Evolutionary conservation across 192 early-diverging fungal genomes (phyloP), one percentile per base, ranked within the genome.

Genomic region (Mortierella claussenii): DNA sequence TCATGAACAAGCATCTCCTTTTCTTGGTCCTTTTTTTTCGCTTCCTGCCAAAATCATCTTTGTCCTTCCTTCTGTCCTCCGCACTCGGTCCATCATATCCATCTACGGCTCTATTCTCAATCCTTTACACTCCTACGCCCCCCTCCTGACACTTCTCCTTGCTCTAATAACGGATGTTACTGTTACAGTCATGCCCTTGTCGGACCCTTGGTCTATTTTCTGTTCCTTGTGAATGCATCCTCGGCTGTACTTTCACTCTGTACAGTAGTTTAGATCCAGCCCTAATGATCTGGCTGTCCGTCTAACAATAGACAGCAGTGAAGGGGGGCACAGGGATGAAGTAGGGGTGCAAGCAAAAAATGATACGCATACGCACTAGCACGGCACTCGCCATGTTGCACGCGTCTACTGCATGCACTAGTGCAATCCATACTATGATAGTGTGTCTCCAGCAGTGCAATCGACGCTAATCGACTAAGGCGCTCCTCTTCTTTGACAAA

Each of bases 11-110:
- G 10, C 17, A 42, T 17, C 17, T 3, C 47, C 28, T 32, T 32
- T 18, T 53, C 31, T 51, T 51, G 3, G 7, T 51, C 15, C 7
- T 51, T 51, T 51, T 51, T 51, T 51, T 48, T 48, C 21, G 46
- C 6, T 48, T 48, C 6, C 21, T 8, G 46, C 17, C 17, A 42
- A 42, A 42, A 42, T 42, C 7, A 20, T 48, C 13, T 48, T 21
- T 48, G 46, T n/a, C 28, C 27, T 30, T 60, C 45, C 28, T 48
- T 48, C 45, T n/a, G 8, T 15, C n/a, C 5, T 21, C 46, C 5
- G n/a, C 6, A 21, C n/a, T 13, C 13, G n/a, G 6, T 5, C 45
- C 58, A 26, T 30, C 32, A 17, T 37, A 21, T 49, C 40, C 9
- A 23, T 4, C 3, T 28, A 15, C 23, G 21, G 5, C 47, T 42